Conservation (phyloP, 352 stramenopile genomes). For the Globisporangium barbulae region DNA sequence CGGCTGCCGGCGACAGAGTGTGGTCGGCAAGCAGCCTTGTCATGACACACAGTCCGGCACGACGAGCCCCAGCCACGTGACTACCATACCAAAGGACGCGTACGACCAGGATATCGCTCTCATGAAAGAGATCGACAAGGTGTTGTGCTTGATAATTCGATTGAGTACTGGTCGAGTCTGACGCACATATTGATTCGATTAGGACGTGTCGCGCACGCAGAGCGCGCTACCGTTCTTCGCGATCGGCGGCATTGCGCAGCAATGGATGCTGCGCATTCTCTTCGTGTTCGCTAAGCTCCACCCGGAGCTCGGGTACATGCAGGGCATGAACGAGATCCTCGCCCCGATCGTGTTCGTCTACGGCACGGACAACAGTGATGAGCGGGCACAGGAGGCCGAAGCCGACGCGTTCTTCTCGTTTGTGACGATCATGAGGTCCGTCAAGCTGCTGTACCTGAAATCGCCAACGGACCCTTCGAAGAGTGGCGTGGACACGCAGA, state of each 20-base stretch:
- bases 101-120: constrained; percentile 33
- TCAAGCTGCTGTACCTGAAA: constrained; percentile 42
- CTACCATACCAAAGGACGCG: constrained; percentile 4
- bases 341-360: constrained; percentile 81
- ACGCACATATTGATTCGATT: background rate
- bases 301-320: constrained; percentile 86
- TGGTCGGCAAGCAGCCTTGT: background rate
- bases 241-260: constrained; percentile 38
- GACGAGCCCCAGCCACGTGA: background rate
- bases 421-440: constrained; percentile 40
- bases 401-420: constrained; percentile 58
- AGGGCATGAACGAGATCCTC: constrained; percentile 96
- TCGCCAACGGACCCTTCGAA: constrained; percentile 41
- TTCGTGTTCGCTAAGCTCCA: constrained; percentile 81
- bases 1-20: constrained; percentile 16
- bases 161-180: background rate
- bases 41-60: background rate
- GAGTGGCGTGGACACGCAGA: constrained; percentile 57
- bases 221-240: constrained; percentile 52
- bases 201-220: constrained; percentile 63
- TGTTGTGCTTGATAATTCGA: constrained; percentile 11
- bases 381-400: constrained; percentile 36
- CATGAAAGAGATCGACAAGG: constrained; percentile 67
- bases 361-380: constrained; percentile 42
- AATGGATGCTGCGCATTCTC: constrained; percentile 70